Base-by-base conservation (phyloP, 2,329 filamentous ascomycete genomes). In the Hypoxylon sp. region DNA sequence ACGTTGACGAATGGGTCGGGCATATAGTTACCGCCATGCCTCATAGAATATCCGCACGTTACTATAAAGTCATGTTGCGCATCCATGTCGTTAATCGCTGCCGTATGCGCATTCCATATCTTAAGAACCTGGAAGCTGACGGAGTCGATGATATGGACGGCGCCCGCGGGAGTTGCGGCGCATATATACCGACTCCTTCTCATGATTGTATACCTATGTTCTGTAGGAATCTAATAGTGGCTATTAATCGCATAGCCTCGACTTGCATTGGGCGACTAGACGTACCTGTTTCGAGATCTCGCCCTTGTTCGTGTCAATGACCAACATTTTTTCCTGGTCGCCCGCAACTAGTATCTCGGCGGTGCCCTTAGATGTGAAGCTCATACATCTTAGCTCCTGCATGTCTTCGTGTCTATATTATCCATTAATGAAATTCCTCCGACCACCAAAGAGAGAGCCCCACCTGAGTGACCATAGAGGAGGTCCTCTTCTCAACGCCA, bases 61-160 rank as follows among this genome's bases (percentile, higher is more conserved):
- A 98, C 92, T 59, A 99, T 89, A 72, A 96, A 96, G 78, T 98
- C 95, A 75, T 96, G 93, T 76, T 96, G 93, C 7, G 94, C 93
- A 81, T 99, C 96, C 93, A 99, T 98, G 78, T 98, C 95, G 79
- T 93, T 97, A 77, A 99, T 93, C 56, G 90, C 88, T 7, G 93
- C 92, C 1, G 91, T 91, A 77, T 99, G 96, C 0, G 95, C 94
- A 77, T 93, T 93, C 92, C 96, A 99, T 10, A 89, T 89, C 78
- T 95, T 97, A 72, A 96, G 84, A 4, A 97, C 86, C 45, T 88
- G 87, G 75, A 97, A 92, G 61, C 86, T 93, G 60, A 88, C 84
- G 0, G 94, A 88, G 76, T 97, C 95, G 21, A 99, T 85, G 30
- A 98, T 90, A 79, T 98, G 91, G 51, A 99, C 91, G 17, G 89